Percentiles rank a stretch among this genome's conserved stretches.
Evolutionary conservation across 176 grass and related monocot genomes (phyloP).

Genomic region (Areca catechu): DNA sequence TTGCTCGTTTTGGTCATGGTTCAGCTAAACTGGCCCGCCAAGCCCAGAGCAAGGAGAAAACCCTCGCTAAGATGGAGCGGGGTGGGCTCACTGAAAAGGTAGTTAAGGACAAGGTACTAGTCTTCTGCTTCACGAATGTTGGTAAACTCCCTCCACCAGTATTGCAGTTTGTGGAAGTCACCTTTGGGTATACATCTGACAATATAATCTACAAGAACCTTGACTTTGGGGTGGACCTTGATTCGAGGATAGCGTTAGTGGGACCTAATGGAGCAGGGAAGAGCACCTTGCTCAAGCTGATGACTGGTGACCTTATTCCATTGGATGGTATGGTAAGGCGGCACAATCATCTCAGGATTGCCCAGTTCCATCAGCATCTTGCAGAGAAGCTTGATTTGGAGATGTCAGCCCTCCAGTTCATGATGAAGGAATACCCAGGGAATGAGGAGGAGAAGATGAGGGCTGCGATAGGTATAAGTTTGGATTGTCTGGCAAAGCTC

Average conservation of each 20-base stretch:
- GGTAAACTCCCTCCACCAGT: conserved; percentile 83
- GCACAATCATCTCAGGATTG: conserved; percentile 86
- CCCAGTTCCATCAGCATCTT: conserved; percentile 80
- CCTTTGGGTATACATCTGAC: conserved; percentile 73
- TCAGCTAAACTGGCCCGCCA: conserved; percentile 86
- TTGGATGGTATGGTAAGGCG: conserved; percentile 86
- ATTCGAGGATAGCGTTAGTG: conserved; percentile 72
- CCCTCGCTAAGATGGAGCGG: conserved; percentile 94
- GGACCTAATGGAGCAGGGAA: conserved; percentile 89
- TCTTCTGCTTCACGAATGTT: conserved; percentile 67
- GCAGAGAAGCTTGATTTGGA: conserved; percentile 83
- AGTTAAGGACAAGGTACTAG: conserved; percentile 52
- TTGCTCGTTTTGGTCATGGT: conserved; percentile 86
- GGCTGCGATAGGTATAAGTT: conserved; percentile 55
- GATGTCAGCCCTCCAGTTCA: conserved; percentile 60
- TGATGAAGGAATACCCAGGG: conserved; percentile 88
- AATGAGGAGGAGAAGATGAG: conserved; percentile 86
- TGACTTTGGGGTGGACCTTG: conserved; percentile 90
- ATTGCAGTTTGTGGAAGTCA: conserved; percentile 82
- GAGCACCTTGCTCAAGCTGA: conserved; percentile 84
- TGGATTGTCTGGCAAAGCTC: conserved; percentile 69
- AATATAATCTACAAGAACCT: conserved; percentile 76
- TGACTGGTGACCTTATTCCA: conserved; percentile 68
- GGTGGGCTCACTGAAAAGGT: conserved; percentile 85
- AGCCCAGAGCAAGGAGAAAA: conserved; percentile 92